Evolutionary conservation across 192 early-diverging fungal genomes (phyloP).

Genomic region (Rhizophagus prolifer): DNA sequence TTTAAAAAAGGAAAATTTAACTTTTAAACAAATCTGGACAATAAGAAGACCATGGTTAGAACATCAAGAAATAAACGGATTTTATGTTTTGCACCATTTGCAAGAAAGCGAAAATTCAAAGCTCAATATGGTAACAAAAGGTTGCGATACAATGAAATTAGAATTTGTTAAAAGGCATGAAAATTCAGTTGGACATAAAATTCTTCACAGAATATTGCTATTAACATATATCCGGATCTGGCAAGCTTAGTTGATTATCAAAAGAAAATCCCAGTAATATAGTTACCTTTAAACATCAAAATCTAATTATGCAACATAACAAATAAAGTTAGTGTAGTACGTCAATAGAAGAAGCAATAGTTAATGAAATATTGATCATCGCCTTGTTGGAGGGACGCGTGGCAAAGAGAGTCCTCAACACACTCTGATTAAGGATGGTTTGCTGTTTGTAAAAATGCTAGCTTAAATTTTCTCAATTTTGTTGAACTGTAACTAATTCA

Average conservation of each 20-base stretch:
- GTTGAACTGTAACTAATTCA: no score
- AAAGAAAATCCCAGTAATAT: not conserved
- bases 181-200: not conserved
- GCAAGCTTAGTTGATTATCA: not conserved
- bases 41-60: no score
- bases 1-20: no score
- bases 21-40: no score
- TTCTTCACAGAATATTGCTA: no score
- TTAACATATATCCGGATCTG: not conserved
- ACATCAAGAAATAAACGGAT: no score
- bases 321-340: not conserved
- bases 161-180: not conserved
- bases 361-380: not conserved
- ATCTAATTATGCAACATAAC: not conserved
- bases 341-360: not conserved
- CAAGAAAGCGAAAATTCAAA: not conserved
- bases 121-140: not conserved
- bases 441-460: no score
- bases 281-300: not conserved
- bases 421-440: no score
- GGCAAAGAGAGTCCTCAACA: no score
- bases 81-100: constrained; percentile 6
- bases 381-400: constrained; percentile 5
- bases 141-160: not conserved
- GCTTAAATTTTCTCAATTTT: no score